Base-by-base conservation (phyloP, 129 eudicot species). In the Calendula officinalis region DNA sequence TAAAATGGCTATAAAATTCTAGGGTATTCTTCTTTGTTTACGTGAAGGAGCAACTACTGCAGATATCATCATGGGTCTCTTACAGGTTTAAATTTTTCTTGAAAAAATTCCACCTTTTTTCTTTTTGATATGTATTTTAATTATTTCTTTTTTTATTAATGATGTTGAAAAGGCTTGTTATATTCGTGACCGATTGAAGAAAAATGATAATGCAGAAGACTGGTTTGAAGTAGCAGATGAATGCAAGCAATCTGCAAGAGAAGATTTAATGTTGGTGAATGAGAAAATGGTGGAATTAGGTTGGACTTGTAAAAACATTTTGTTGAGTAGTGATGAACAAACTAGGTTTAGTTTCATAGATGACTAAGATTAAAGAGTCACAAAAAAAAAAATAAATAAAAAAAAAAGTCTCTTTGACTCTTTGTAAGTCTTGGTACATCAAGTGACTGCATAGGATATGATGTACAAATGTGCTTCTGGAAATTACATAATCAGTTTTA, bases 31-130 rank as follows among this genome's bases (percentile, higher is more conserved):
- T 70, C 75, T 91, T 66, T 91, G 78, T 74, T 57, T 91, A 7
- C 92, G 96, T 57, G 96, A 91, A 78, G 98, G 94, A 58, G 94
- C 98, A 42, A 51, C 63, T 49, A 76, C 96, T 59, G 63, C 62
- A 62, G 89, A 87, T 70, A 74, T 77, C 53, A 83, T 87, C 47
- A 75, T 43, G 91, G 94, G 96, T 71, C 72, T 91, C 58, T 76
- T 91, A 78, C 96, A 91, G 88, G 98, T 84, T 43, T 30, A 6
- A 11, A 12, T 0, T 27, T 65, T 39, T 64, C 7, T 2, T 44
- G 3, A 1, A n/a, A 39, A 15, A 51, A 15, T 71, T 8, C 1
- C 0, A 15, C 12, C 5, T 7, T 42, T 34, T 58, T 5, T n/a
- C 41, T 33, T 61, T 8, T 66, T 8, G 3, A 47, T 17, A 6